These are phyloP conservation scores for Fusarium pseudocircinatum DNA, from an alignment of 2,329 filamentous ascomycete genomes.

Conservation along the genomic window DNA sequence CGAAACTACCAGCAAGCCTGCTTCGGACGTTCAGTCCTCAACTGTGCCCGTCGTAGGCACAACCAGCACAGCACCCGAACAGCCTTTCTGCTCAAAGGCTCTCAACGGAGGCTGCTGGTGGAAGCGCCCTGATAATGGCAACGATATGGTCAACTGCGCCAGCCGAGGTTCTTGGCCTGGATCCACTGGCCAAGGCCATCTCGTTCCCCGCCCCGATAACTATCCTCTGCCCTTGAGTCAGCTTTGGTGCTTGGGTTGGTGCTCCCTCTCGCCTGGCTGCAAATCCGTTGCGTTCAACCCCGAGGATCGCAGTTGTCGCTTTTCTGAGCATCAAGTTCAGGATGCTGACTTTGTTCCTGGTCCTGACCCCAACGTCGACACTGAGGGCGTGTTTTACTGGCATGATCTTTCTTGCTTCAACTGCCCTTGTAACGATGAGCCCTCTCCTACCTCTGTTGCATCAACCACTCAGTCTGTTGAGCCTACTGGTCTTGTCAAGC, in stretches of 20 bases:
- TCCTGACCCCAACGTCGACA: not conserved
- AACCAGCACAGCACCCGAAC: not conserved
- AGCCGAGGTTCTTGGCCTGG: slow-evolving; percentile 4
- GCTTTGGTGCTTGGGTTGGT: slow-evolving; percentile 14
- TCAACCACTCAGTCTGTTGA: not conserved
- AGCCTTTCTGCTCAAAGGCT: not conserved
- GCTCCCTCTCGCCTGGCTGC: not conserved
- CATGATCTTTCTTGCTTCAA: slow-evolving; percentile 14
- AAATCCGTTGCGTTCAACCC: not conserved
- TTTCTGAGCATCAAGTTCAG: slow-evolving; percentile 1
- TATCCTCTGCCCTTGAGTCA: not conserved
- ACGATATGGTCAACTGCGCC: not conserved
- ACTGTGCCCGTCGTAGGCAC: not conserved
- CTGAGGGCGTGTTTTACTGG: slow-evolving; percentile 9
- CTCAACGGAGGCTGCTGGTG: slow-evolving; percentile 13
- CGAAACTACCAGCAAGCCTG: not conserved
- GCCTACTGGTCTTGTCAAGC: not conserved
- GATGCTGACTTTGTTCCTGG: not conserved
- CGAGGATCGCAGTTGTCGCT: not conserved
- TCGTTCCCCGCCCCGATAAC: not conserved
- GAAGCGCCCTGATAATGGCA: not conserved
- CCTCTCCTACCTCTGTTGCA: not conserved
- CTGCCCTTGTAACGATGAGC: not conserved
- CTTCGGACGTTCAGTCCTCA: not conserved
- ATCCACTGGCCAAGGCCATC: not conserved